Evolutionary conservation across 345 rosid species (phyloP).

Genomic region (Eucalyptus cloeziana): DNA sequence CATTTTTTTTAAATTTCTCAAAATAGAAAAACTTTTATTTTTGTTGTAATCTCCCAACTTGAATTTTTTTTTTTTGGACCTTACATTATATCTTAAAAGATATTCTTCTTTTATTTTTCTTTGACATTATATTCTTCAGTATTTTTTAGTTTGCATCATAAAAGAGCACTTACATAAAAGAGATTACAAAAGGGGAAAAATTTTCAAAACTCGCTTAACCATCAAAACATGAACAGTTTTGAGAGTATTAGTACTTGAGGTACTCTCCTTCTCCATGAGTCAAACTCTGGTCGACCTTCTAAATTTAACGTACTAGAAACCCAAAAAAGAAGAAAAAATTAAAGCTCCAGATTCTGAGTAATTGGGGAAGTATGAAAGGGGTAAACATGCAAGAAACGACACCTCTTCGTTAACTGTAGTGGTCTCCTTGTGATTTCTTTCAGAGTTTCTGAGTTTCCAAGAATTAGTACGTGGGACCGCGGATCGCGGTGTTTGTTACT

Average conservation of each 20-base stretch:
- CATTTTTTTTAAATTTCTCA: background rate
- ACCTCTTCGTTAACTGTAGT: background rate
- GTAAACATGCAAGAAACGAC: background rate
- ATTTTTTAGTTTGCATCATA: background rate
- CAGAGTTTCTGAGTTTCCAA: background rate
- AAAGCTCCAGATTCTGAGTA: background rate
- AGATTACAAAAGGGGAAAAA: background rate
- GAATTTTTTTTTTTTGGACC: background rate
- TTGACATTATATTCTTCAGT: background rate
- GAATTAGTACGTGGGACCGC: background rate
- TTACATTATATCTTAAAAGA: background rate
- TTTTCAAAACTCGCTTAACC: background rate
- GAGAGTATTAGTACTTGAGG: background rate
- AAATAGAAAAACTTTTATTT: background rate
- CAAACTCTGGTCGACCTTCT: background rate
- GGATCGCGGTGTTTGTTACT: background rate
- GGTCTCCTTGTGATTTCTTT: background rate
- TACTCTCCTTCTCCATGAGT: background rate
- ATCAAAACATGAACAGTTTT: background rate
- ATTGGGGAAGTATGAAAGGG: background rate
- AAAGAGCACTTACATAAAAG: background rate
- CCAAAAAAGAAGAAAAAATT: background rate
- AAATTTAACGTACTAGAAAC: background rate
- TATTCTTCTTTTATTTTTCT: background rate
- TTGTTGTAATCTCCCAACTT: background rate